Evolutionary conservation across 768 basidiomycete genomes (phyloP), one percentile per base, ranked within the genome.

Genomic region (Pleurotus tuoliensis): DNA sequence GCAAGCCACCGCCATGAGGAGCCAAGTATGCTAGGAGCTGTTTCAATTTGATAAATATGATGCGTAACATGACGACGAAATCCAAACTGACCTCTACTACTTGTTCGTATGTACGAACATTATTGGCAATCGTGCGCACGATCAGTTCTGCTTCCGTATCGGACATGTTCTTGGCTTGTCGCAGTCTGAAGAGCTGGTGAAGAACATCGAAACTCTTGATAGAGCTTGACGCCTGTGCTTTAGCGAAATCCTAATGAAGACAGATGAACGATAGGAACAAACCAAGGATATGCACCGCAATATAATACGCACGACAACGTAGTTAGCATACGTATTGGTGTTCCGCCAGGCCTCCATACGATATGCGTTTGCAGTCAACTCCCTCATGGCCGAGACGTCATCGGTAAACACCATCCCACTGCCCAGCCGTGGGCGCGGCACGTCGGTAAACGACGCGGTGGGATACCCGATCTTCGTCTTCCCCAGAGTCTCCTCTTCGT

Each of bases 331-430:
- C 54, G 82, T 86, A 60, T 82, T 84, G 4, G 92, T 96, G 66
- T 82, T 81, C 59, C 90, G 76, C 96, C 96, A 99, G 6, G 88
- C 95, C 65, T 98, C 97, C 39, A 98, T 93, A 37, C 96, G 82
- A 63, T 85, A 83, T 1, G 87, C 84, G 62, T 94, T 94, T 30
- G 78, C 76, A 41, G 78, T 76, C 54, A 97, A 75, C 67, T 99
- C 96, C 60, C 81, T 82, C 58, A 77, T 63, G 45, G 83, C 83
- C 11, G 76, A 69, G 0, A 67, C 67, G 18, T 96, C 94, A 56
- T 96, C 94, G 12, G 73, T 69, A 65, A 94, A 93, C 5, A 86
- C 81, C 13, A 89, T 78, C 2, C 96, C 96, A 56, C 87, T 88
- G 7, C 97, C 96, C 15, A 98, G 74, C 27, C 78, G 76, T 9